A percentile compares a stretch with the other conserved stretches of the same genome.
phyloP scores from a whole-genome alignment of 805 yeast genomes.

The Candida quercuum region DNA sequence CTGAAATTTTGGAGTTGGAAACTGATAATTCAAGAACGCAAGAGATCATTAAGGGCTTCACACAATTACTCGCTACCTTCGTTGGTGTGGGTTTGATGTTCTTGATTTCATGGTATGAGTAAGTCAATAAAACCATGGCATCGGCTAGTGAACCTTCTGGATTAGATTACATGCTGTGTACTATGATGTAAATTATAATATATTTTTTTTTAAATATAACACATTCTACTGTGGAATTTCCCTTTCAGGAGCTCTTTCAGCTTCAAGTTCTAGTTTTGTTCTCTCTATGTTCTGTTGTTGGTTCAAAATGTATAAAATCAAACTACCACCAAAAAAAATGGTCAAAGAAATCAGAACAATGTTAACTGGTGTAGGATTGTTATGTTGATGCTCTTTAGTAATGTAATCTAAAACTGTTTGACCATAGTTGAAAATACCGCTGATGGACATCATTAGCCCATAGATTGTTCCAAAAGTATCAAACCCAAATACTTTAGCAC shows the following conservation, averaged over 20 bases:
- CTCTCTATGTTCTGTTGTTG: conserved; percentile 42
- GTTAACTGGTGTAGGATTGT: conserved; percentile 82
- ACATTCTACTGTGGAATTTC: conserved; percentile 33
- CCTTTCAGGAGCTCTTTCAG: conserved; percentile 49
- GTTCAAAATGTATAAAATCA: conserved; percentile 24
- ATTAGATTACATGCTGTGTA: too few species aligned
- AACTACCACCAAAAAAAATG: conserved; percentile 28
- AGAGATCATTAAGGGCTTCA: conserved; percentile 34
- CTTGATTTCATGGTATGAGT: conserved; percentile 26
- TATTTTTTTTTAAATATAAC: background rate
- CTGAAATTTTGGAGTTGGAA: conserved; percentile 53
- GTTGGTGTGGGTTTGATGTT: conserved; percentile 59
- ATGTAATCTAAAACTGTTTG: conserved; percentile 65
- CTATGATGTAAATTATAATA: too few species aligned
- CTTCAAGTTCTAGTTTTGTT: conserved; percentile 52
- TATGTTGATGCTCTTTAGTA: conserved; percentile 62
- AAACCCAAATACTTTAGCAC: conserved; percentile 91
- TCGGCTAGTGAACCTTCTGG: too few species aligned
- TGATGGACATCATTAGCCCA: conserved; percentile 76
- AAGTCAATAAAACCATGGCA: background rate
- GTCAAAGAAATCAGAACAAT: conserved; percentile 48
- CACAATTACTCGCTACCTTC: conserved; percentile 44
- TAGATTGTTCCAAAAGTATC: conserved; percentile 88
- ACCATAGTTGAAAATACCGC: conserved; percentile 74
- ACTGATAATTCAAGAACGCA: conserved; percentile 28